Evolutionary conservation across 768 basidiomycete genomes (phyloP).

Genomic region (Mycena galopus): DNA sequence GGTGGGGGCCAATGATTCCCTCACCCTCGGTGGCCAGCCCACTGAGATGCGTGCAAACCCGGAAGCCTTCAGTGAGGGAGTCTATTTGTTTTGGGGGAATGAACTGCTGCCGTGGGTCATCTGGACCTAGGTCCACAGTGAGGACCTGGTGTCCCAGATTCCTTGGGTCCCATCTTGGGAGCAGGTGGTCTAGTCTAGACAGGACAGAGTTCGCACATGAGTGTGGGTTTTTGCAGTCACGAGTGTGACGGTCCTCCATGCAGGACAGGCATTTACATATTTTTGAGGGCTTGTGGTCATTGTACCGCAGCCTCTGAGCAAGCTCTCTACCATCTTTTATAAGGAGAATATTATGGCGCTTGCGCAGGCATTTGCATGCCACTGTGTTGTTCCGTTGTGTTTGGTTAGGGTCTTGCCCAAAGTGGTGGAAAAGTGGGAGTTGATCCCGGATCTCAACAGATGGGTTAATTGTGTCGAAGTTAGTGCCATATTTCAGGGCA

Average conservation of each 20-base stretch:
- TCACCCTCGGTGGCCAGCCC: accelerated
- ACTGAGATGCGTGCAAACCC: neutral
- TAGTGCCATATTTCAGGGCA: neutral
- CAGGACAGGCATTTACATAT: neutral
- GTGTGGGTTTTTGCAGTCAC: neutral
- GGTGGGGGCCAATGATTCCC: neutral
- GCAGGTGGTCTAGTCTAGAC: neutral
- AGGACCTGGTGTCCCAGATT: no score
- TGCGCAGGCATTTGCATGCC: neutral
- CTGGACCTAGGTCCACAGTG: no score
- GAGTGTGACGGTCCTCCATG: neutral
- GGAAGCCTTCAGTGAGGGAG: neutral
- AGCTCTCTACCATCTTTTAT: neutral
- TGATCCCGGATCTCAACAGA: neutral
- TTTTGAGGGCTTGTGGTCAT: neutral
- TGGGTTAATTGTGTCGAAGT: neutral
- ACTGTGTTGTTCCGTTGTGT: neutral
- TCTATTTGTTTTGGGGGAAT: neutral
- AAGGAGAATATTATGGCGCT: neutral
- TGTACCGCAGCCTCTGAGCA: neutral
- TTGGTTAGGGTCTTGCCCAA: neutral
- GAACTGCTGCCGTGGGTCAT: neutral
- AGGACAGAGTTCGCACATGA: neutral
- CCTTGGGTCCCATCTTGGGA: conserved; percentile 5
- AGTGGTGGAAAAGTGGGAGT: neutral